Evolutionary conservation across 2,329 filamentous ascomycete genomes (phyloP).

Genomic region (Alternaria longipes): DNA sequence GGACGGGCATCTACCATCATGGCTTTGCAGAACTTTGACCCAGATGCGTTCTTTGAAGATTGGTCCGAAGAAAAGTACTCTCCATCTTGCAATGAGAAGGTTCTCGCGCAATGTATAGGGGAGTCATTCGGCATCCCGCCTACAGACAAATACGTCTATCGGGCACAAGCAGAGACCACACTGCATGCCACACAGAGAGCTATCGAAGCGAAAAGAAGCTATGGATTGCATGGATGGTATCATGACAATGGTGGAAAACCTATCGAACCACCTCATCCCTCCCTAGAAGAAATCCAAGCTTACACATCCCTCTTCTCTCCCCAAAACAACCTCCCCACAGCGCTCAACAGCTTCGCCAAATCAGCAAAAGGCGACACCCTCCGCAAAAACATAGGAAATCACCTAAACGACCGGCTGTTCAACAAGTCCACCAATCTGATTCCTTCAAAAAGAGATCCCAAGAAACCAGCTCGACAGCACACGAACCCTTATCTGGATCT

Average conservation of each 20-base stretch:
- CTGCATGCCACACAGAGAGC: constrained; percentile 61
- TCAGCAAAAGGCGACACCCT: constrained; percentile 74
- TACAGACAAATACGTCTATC: constrained; percentile 61
- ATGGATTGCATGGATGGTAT: constrained; percentile 63
- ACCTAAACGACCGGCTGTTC: constrained; percentile 64
- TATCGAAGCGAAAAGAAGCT: constrained; percentile 56
- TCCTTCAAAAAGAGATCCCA: constrained; percentile 17
- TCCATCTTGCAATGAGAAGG: constrained; percentile 33
- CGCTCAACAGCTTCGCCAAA: constrained; percentile 68
- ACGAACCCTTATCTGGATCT: constrained; percentile 74
- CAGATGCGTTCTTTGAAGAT: constrained; percentile 55
- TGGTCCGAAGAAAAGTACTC: constrained; percentile 54
- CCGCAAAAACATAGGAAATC: constrained; percentile 63
- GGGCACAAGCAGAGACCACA: constrained; percentile 61
- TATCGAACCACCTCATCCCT: constrained; percentile 32
- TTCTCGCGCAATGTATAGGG: constrained; percentile 57
- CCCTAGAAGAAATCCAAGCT: constrained; percentile 65
- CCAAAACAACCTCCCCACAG: constrained; percentile 66
- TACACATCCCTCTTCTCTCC: constrained; percentile 74
- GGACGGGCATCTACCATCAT: constrained; percentile 19
- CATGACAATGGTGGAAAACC: constrained; percentile 52
- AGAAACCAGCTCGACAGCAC: constrained; percentile 56
- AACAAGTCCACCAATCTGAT: constrained; percentile 30
- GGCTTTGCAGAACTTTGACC: constrained; percentile 53
- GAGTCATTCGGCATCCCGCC: constrained; percentile 58